Evolutionary conservation across 1,284 basidiomycete species (phyloP).

Genomic region (Marasmius oreades): DNA sequence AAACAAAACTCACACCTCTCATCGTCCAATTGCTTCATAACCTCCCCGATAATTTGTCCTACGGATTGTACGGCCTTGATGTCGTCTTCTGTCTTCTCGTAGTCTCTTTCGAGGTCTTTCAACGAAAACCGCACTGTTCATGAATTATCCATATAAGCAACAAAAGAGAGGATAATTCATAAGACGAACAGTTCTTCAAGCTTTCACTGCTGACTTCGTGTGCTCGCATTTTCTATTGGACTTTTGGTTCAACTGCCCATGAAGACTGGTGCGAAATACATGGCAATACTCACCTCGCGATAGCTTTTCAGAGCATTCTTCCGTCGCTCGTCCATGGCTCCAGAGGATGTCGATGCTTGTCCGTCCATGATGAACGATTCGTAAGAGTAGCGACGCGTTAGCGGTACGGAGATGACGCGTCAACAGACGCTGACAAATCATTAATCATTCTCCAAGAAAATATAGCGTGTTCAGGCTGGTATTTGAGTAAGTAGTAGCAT

Average conservation of each 20-base stretch:
- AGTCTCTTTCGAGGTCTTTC: conserved; percentile 86
- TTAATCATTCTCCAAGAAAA: not conserved
- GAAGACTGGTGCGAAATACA: not conserved
- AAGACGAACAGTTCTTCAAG: conserved; percentile 72
- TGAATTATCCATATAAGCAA: not conserved
- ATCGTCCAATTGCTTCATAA: conserved; percentile 97
- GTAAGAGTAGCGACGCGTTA: conserved; percentile 36
- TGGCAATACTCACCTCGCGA: conserved; percentile 46
- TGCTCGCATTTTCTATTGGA: conserved; percentile 79
- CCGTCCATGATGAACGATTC: conserved; percentile 39
- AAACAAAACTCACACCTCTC: conserved; percentile 78
- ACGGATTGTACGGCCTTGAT: conserved; percentile 99
- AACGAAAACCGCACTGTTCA: conserved; percentile 74
- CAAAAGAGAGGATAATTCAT: not conserved
- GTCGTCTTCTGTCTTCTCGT: conserved; percentile 96
- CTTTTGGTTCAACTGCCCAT: conserved; percentile 13
- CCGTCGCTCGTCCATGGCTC: conserved; percentile 56
- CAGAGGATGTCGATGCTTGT: conserved; percentile 53
- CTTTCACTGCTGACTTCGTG: conserved; percentile 82
- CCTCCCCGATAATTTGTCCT: conserved; percentile 98
- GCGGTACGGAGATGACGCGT: conserved; percentile 30
- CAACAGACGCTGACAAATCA: conserved; percentile 3
- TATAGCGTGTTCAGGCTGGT: too few relatives aligned
- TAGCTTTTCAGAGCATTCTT: conserved; percentile 65
- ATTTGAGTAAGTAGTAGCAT: too few relatives aligned